A percentile compares a stretch with the other conserved stretches of the same genome.
Conservation (phyloP, 192 early-diverging fungal genomes). For the Allomyces macrogynus region DNA sequence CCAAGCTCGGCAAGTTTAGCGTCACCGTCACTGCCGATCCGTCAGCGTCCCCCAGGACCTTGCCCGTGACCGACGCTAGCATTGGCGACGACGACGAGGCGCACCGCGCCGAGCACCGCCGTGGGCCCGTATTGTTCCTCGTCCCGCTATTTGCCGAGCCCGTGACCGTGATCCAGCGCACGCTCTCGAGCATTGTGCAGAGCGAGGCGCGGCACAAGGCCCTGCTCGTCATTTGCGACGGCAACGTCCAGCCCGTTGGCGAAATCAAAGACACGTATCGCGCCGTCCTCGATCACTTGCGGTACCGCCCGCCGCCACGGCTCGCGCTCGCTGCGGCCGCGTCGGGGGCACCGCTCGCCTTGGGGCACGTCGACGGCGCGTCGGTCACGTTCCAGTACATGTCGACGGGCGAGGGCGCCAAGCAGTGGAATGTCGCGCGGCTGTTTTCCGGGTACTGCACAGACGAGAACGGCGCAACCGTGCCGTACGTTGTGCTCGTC, state of each 20-base stretch:
- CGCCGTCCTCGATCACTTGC: neutral
- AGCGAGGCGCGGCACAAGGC: neutral
- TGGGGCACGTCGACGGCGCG: neutral
- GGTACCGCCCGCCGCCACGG: neutral
- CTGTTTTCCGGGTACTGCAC: slow-evolving; percentile 90
- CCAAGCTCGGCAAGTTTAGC: no score
- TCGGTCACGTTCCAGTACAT: slow-evolving; percentile 56
- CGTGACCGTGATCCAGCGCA: neutral
- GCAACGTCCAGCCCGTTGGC: neutral
- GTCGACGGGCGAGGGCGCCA: slow-evolving; percentile 73
- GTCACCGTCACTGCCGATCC: no score
- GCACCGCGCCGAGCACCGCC: neutral
- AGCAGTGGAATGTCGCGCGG: slow-evolving; percentile 82
- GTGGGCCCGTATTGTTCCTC: neutral
- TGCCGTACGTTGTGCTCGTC: slow-evolving; percentile 84
- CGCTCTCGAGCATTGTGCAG: neutral
- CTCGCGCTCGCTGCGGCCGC: neutral
- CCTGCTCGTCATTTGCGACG: neutral
- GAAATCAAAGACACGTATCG: neutral
- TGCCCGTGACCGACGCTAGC: no score
- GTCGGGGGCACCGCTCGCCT: neutral
- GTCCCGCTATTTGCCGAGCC: neutral
- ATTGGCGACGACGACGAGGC: neutral
- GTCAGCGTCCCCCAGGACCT: no score
- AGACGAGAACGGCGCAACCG: slow-evolving; percentile 52